Percentiles rank a stretch among this genome's conserved stretches.
phyloP scores from a whole-genome alignment of 1,284 basidiomycete genomes.

The Sphaerobolus stellatus region DNA sequence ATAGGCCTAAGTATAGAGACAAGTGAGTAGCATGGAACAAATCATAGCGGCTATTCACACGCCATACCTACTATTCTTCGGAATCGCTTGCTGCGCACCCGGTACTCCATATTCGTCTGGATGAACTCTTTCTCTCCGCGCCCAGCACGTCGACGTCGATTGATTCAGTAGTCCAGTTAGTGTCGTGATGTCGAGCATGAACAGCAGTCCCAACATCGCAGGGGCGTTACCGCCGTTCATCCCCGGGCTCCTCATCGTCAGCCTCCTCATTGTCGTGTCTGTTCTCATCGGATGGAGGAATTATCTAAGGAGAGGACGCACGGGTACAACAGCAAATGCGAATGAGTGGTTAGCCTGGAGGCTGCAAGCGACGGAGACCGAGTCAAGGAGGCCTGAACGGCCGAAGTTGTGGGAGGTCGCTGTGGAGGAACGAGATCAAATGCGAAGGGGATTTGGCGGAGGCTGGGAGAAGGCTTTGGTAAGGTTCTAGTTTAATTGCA shows the following conservation, averaged over 20 bases:
- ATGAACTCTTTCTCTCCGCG: no score
- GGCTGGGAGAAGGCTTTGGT: slow-evolving; percentile 7
- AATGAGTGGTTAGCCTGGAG: not conserved
- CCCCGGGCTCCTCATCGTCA: slow-evolving; percentile 10
- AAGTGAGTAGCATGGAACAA: no score
- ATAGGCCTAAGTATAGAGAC: no score
- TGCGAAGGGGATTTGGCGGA: not conserved
- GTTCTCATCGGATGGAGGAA: slow-evolving; percentile 9
- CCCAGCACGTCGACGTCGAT: no score
- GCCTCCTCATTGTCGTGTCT: slow-evolving; percentile 7
- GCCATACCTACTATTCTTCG: no score
- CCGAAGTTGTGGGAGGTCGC: slow-evolving; percentile 11
- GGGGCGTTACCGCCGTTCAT: slow-evolving; percentile 9
- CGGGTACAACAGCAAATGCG: not conserved
- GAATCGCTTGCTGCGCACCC: no score
- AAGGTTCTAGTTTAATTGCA: not conserved
- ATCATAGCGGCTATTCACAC: no score
- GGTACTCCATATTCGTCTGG: no score
- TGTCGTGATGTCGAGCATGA: not conserved
- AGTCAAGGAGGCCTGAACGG: not conserved
- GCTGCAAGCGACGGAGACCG: not conserved
- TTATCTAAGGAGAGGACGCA: slow-evolving; percentile 3
- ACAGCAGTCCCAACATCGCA: not conserved
- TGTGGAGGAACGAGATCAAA: not conserved
- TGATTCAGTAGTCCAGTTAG: no score